Evolutionary conservation across 768 basidiomycete genomes (phyloP).

Genomic region (Rhodosporidiobolus odoratus): DNA sequence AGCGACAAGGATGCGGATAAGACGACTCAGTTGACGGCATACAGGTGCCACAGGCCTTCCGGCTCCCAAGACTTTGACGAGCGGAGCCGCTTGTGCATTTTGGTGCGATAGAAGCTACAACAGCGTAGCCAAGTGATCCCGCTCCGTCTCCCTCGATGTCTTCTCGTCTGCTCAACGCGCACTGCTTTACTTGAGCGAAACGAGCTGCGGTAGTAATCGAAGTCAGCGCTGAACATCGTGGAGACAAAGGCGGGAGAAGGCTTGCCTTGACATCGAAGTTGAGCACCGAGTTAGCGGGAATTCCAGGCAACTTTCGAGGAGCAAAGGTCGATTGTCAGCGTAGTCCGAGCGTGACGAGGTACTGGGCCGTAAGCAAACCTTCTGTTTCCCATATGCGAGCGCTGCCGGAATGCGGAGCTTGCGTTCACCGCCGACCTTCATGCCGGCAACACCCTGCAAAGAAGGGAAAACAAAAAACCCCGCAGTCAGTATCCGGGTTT

Average conservation of each 20-base stretch:
- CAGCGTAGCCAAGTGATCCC: neutral
- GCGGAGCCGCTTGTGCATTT: too few relatives aligned
- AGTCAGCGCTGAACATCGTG: neutral
- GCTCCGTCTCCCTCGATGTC: neutral
- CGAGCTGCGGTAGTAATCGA: neutral
- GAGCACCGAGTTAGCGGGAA: constrained; percentile 12
- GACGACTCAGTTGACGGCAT: too few relatives aligned
- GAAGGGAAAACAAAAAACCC: neutral
- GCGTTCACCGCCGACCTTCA: constrained; percentile 83
- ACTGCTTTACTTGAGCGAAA: neutral
- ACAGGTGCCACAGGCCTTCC: too few relatives aligned
- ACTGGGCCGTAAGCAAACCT: constrained; percentile 41
- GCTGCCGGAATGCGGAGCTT: constrained; percentile 60
- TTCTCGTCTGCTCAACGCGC: neutral
- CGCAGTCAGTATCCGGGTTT: too few relatives aligned
- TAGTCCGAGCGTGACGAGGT: neutral
- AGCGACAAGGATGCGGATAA: too few relatives aligned
- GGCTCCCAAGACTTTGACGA: too few relatives aligned
- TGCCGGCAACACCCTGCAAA: constrained; percentile 69
- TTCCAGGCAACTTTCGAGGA: constrained; percentile 20
- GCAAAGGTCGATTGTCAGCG: neutral
- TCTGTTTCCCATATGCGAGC: constrained; percentile 55
- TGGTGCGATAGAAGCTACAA: neutral
- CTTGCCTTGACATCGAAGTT: constrained; percentile 19
- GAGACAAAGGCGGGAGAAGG: neutral